phyloP scores from a whole-genome alignment of 2,329 filamentous ascomycete species.

The Cladophialophora exuberans region DNA sequence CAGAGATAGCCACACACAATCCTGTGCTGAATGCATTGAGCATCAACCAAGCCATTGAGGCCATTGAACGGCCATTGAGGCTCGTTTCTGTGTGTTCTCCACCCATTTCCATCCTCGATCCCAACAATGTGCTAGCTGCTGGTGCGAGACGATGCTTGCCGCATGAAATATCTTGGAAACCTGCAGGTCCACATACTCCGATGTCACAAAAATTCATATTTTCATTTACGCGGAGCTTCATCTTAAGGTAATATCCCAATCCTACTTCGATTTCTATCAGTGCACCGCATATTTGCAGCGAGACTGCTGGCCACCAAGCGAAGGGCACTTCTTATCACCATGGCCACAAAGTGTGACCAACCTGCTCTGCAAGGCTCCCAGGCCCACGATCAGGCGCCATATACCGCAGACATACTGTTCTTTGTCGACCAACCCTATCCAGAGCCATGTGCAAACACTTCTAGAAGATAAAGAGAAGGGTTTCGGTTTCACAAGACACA shows the following conservation, averaged over 20 bases:
- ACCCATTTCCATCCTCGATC: too few relatives aligned
- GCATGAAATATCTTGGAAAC: not conserved
- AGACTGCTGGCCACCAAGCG: not conserved
- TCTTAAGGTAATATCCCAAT: not conserved
- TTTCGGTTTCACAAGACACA: slow-evolving; percentile 57
- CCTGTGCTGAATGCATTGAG: too few relatives aligned
- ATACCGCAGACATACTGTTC: slow-evolving; percentile 25
- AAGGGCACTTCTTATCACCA: not conserved
- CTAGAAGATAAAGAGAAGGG: slow-evolving; percentile 54
- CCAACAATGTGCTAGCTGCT: too few relatives aligned
- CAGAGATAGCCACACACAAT: too few relatives aligned
- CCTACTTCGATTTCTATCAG: not conserved
- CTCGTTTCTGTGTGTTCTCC: too few relatives aligned
- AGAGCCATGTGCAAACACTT: slow-evolving; percentile 39
- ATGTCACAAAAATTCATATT: not conserved
- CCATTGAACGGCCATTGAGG: too few relatives aligned
- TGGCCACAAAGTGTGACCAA: slow-evolving; percentile 14
- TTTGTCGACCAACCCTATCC: slow-evolving; percentile 17
- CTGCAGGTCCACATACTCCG: not conserved
- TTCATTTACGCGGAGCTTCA: not conserved
- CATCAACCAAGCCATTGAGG: too few relatives aligned
- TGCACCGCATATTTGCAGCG: not conserved
- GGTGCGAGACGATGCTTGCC: too few relatives aligned
- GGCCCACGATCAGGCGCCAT: slow-evolving; percentile 6
- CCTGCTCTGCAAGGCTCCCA: slow-evolving; percentile 11